Evolutionary conservation across 306 rosid species (phyloP).

Genomic region (Prinsepia uniflora): DNA sequence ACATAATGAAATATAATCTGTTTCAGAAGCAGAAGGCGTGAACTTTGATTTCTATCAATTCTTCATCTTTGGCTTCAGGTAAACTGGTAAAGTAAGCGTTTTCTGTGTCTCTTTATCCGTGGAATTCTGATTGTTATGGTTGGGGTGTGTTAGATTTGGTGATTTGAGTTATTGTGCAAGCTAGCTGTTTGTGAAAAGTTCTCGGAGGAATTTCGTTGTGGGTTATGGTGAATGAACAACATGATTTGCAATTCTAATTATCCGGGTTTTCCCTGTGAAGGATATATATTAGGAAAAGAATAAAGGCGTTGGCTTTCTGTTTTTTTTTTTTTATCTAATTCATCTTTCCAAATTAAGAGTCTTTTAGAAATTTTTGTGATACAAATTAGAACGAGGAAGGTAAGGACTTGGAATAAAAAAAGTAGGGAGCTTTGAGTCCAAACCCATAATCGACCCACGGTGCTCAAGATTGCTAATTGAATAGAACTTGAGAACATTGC

Average conservation of each 20-base stretch:
- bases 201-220: background rate
- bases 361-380: background rate
- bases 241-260: background rate
- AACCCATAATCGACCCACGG: background rate
- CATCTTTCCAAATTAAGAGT: background rate
- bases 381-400: background rate
- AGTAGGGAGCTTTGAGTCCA: background rate
- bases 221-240: background rate
- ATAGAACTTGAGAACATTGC: background rate
- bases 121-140: background rate
- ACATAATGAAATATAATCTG: too few species aligned
- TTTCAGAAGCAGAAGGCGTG: background rate
- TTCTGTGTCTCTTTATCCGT: background rate
- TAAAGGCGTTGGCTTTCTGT: background rate
- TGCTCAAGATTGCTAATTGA: background rate
- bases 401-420: background rate
- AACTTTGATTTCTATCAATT: background rate
- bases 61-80: background rate
- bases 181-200: background rate
- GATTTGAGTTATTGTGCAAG: background rate
- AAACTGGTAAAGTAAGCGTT: background rate
- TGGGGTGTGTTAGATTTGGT: background rate
- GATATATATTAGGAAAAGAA: too few species aligned
- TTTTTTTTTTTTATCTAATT: background rate
- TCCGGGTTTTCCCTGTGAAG: background rate